A percentile compares a stretch with the other conserved stretches of the same genome.
These are phyloP conservation scores for Aspergillus cejpii DNA, from an alignment of 2,329 filamentous ascomycete species.

Conservation along the genomic window DNA sequence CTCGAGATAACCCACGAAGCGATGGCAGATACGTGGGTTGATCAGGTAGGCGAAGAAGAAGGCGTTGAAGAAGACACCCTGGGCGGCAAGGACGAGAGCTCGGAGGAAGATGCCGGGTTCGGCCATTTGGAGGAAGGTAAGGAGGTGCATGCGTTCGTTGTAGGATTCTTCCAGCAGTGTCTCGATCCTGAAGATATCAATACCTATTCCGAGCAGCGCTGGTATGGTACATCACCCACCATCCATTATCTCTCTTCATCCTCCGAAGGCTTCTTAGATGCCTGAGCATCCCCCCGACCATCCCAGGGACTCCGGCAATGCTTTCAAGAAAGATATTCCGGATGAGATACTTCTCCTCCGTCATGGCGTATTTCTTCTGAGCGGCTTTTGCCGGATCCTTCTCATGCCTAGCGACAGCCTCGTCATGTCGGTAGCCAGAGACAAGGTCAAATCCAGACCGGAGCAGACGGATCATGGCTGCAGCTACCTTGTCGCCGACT, in stretches of 20 bases:
- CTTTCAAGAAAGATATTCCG: slow-evolving; percentile 91
- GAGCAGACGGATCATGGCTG: slow-evolving; percentile 66
- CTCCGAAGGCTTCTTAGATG: slow-evolving; percentile 77
- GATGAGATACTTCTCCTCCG: slow-evolving; percentile 80
- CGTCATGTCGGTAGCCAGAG: slow-evolving; percentile 68
- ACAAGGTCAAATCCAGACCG: slow-evolving; percentile 74
- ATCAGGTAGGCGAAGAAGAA: slow-evolving; percentile 85
- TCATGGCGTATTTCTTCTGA: slow-evolving; percentile 50
- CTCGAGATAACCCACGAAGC: slow-evolving; percentile 94
- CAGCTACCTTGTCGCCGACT: slow-evolving; percentile 70
- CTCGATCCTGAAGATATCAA: slow-evolving; percentile 68
- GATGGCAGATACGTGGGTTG: slow-evolving; percentile 79
- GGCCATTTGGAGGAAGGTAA: slow-evolving; percentile 89
- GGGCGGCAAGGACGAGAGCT: slow-evolving; percentile 79
- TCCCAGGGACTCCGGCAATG: slow-evolving; percentile 89
- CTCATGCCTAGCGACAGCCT: not conserved
- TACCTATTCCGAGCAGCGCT: too few species aligned
- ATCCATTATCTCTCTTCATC: slow-evolving; percentile 90
- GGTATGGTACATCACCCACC: too few species aligned
- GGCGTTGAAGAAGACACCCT: slow-evolving; percentile 93
- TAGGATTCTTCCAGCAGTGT: slow-evolving; percentile 83
- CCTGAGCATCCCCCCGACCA: slow-evolving; percentile 91
- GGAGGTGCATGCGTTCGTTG: slow-evolving; percentile 88
- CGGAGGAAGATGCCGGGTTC: slow-evolving; percentile 86
- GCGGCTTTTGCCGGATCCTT: slow-evolving; percentile 41